A percentile compares a stretch with the other conserved stretches of the same genome.
These are phyloP conservation scores for Calonectria pseudoturangicola DNA, from an alignment of 2,329 filamentous ascomycete genomes.

Conservation along the genomic window DNA sequence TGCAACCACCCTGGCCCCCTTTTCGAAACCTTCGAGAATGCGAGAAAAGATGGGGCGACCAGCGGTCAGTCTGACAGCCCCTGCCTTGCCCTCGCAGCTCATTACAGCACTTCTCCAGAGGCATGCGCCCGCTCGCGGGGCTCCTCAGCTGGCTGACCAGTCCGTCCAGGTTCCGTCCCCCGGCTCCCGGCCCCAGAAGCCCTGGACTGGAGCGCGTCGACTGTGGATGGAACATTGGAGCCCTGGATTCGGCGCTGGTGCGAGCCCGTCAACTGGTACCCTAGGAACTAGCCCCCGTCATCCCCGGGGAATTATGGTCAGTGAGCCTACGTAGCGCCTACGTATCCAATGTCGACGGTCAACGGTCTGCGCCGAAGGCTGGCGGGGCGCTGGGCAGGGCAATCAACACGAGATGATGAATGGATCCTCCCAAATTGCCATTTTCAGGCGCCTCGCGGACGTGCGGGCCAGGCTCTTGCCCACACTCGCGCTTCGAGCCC, in stretches of 20 bases:
- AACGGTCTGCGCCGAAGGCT: conserved; percentile 53
- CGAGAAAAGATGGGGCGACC: conserved; percentile 53
- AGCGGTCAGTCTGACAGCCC: conserved; percentile 54
- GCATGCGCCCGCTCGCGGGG: conserved; percentile 36
- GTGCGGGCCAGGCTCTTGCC: conserved; percentile 3
- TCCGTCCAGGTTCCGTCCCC: conserved; percentile 45
- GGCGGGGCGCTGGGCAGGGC: conserved; percentile 50
- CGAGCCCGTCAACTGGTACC: conserved; percentile 29
- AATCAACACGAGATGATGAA: conserved; percentile 58
- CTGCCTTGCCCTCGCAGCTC: conserved; percentile 41
- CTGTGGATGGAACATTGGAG: conserved; percentile 36
- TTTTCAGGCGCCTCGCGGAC: conserved; percentile 28
- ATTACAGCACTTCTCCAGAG: conserved; percentile 42
- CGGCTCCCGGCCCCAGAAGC: conserved; percentile 44
- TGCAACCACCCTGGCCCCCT: conserved; percentile 49
- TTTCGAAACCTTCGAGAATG: conserved; percentile 59
- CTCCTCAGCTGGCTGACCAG: conserved; percentile 48
- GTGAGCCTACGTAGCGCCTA: conserved; percentile 31
- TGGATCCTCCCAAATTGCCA: conserved; percentile 55
- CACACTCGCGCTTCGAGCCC: background rate
- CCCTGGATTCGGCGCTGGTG: conserved; percentile 36
- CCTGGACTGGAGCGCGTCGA: conserved; percentile 38
- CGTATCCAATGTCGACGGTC: conserved; percentile 25
- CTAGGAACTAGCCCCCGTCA: conserved; percentile 38
- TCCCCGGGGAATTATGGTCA: conserved; percentile 31